These are phyloP conservation scores for Thymus mandschuricus DNA, from an alignment of 257 asterid species.

Conservation along the genomic window DNA sequence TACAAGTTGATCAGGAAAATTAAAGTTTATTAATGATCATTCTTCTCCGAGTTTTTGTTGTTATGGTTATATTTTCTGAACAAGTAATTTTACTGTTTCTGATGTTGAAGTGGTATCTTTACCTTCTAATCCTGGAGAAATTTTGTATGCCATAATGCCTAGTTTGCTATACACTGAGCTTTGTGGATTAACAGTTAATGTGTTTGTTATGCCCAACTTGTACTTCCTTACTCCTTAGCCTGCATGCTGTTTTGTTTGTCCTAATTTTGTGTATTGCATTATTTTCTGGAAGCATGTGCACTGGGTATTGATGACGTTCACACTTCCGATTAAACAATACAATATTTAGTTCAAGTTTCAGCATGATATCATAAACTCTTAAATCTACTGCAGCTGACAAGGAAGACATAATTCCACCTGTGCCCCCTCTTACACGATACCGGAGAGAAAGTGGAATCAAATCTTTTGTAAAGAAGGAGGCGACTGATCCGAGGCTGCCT, in stretches of 20 bases:
- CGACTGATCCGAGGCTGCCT: constrained; percentile 71
- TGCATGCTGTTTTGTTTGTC: constrained; percentile 1
- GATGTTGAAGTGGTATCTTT: neutral
- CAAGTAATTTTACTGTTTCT: neutral
- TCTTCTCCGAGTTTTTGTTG: neutral
- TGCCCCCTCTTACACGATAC: constrained; percentile 85
- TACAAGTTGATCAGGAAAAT: neutral
- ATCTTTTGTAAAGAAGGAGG: constrained; percentile 91
- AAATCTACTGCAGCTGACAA: constrained; percentile 70
- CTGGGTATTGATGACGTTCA: constrained; percentile 3
- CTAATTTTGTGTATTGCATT: constrained; percentile 19
- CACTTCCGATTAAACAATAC: neutral
- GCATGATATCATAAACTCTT: constrained; percentile 26
- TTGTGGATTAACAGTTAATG: too few species aligned
- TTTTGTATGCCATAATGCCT: neutral
- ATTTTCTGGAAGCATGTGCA: constrained; percentile 5
- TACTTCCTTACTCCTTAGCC: neutral
- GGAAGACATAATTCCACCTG: constrained; percentile 90
- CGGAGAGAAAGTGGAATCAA: constrained; percentile 83
- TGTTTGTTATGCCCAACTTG: constrained; percentile 5
- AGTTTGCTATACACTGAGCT: constrained; percentile 8
- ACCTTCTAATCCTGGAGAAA: neutral
- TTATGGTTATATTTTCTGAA: neutral
- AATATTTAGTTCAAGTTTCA: constrained; percentile 11
- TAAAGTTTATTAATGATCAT: neutral